These are phyloP conservation scores for Achlya hypogyna DNA, from an alignment of 352 stramenopile genomes.

Conservation along the genomic window DNA sequence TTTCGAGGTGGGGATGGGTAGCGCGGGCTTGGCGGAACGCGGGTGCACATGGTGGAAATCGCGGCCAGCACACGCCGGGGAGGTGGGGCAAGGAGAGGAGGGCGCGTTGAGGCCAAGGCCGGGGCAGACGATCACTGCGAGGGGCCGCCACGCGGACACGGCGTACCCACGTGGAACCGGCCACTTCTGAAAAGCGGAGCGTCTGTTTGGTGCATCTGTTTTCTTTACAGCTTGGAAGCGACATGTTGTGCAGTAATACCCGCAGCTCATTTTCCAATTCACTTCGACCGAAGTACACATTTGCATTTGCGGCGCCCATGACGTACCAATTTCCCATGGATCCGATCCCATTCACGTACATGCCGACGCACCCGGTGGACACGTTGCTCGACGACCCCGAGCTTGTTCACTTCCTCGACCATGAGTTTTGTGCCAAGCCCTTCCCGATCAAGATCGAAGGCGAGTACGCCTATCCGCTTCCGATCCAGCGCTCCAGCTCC, in stretches of 20 bases:
- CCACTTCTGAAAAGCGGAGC: neutral
- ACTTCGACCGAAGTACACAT: neutral
- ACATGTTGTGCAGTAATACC: neutral
- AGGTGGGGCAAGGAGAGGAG: neutral
- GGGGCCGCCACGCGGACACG: neutral
- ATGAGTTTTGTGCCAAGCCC: neutral
- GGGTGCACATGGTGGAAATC: too few relatives aligned
- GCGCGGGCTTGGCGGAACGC: too few relatives aligned
- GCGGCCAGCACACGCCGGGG: too few relatives aligned
- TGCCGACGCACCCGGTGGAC: neutral
- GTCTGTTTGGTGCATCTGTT: neutral
- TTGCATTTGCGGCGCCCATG: neutral
- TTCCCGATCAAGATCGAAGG: neutral
- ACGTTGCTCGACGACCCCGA: conserved; percentile 10
- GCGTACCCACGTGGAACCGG: neutral
- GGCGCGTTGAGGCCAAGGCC: too few relatives aligned
- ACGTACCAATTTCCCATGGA: neutral
- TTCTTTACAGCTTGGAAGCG: neutral
- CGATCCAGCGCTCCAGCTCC: conserved; percentile 5
- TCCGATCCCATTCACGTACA: conserved; percentile 3
- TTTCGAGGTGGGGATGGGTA: too few relatives aligned
- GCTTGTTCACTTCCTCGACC: neutral
- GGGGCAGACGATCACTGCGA: too few relatives aligned
- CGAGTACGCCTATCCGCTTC: neutral
- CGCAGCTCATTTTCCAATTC: conserved; percentile 3